Conservation (phyloP, 2,329 filamentous ascomycete species). For the Calonectria naviculata region DNA sequence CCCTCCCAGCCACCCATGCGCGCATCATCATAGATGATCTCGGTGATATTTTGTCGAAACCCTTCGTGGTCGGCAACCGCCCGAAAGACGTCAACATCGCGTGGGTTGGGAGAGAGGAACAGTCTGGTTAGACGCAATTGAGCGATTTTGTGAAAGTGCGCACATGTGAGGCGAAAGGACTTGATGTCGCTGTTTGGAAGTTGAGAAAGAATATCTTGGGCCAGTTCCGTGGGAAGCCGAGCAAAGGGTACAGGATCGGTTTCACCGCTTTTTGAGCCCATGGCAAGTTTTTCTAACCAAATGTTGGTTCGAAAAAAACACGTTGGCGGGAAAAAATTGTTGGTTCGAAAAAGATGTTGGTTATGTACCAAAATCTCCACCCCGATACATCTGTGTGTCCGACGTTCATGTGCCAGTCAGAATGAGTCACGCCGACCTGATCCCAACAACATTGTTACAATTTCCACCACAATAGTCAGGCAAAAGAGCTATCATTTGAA, state of each 20-base stretch:
- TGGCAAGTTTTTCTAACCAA: no score
- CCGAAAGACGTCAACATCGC: slow-evolving; percentile 30
- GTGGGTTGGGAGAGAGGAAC: slow-evolving; percentile 30
- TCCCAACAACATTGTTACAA: no score
- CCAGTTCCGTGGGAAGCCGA: not conserved
- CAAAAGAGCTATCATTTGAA: no score
- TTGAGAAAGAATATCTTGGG: not conserved
- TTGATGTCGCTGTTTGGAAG: slow-evolving; percentile 21
- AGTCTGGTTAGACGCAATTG: slow-evolving; percentile 1
- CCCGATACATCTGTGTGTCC: no score
- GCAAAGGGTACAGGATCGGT: not conserved
- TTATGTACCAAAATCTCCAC: no score
- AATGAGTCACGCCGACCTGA: no score
- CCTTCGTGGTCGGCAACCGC: slow-evolving; percentile 24
- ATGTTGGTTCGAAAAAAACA: no score
- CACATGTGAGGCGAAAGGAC: slow-evolving; percentile 15
- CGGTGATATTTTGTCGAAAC: slow-evolving; percentile 17
- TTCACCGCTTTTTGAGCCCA: not conserved
- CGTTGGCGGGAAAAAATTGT: no score
- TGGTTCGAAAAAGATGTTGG: no score
- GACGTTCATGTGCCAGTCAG: no score
- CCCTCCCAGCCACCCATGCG: not conserved
- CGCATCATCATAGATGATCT: slow-evolving; percentile 36
- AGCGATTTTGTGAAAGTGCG: not conserved
- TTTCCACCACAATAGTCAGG: no score